These are phyloP conservation scores for Aspergillus pseudotamarii DNA, from an alignment of 2,329 filamentous ascomycete genomes.

Conservation along the genomic window DNA sequence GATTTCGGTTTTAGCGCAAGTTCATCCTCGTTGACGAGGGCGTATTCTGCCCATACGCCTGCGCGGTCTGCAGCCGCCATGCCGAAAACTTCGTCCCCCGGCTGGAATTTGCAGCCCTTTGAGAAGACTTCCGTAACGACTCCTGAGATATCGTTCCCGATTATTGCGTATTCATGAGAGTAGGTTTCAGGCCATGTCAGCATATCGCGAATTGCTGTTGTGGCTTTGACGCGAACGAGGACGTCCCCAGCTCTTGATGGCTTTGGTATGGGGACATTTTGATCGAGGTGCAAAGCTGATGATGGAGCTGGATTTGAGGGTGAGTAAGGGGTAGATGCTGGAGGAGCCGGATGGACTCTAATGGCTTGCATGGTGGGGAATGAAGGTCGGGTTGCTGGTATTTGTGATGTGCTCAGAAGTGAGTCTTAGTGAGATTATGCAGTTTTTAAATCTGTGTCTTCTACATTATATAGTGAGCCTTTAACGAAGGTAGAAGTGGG, in stretches of 20 bases:
- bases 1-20: conserved; percentile 26
- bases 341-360: conserved; percentile 5
- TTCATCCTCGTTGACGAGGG: conserved; percentile 24
- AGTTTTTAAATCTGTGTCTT: no score
- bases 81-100: conserved; percentile 34
- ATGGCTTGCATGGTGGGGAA: conserved; percentile 13
- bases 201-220: conserved; percentile 18
- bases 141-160: conserved; percentile 28
- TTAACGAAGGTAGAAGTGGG: no score
- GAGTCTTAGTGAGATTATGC: no score
- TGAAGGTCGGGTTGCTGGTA: background rate
- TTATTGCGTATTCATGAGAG: conserved; percentile 18
- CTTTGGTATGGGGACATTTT: conserved; percentile 13
- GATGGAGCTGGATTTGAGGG: conserved; percentile 15
- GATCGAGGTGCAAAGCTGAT: conserved; percentile 13
- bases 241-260: background rate
- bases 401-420: background rate
- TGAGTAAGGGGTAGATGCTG: conserved; percentile 8
- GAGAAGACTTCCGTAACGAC: conserved; percentile 19
- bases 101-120: conserved; percentile 15
- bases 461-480: no score
- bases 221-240: conserved; percentile 18
- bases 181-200: conserved; percentile 34
- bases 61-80: conserved; percentile 26
- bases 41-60: conserved; percentile 33